phyloP scores from a whole-genome alignment of 768 basidiomycete genomes.

The Terana coerulea region DNA sequence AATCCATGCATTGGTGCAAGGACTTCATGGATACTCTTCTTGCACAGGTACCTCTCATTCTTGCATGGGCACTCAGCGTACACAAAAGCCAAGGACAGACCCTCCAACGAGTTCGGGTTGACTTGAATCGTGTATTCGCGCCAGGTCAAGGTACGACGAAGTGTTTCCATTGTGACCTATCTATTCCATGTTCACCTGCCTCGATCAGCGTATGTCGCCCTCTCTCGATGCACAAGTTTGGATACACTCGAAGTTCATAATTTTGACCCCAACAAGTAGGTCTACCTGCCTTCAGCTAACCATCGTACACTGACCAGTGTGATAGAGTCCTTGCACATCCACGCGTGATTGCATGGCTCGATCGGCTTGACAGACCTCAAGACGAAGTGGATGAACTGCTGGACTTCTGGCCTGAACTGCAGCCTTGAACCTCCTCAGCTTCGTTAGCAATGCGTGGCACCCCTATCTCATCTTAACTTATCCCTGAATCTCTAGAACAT shows the following conservation, averaged over 20 bases:
- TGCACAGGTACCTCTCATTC: too few species aligned
- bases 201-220: constrained; percentile 60
- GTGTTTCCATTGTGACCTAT: not conserved
- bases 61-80: constrained; percentile 82
- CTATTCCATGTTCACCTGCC: not conserved
- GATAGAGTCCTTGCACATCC: constrained; percentile 61
- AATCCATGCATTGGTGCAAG: constrained; percentile 18
- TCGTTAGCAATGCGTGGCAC: too few species aligned
- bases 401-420: too few species aligned
- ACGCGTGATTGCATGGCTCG: constrained; percentile 57
- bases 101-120: constrained; percentile 75
- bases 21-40: too few species aligned
- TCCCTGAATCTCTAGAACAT: too few species aligned
- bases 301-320: not conserved
- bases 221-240: constrained; percentile 71
- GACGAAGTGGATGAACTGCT: constrained; percentile 15
- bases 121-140: constrained; percentile 72
- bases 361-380: too few species aligned
- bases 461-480: too few species aligned
- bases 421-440: too few species aligned
- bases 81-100: constrained; percentile 93
- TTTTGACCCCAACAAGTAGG: constrained; percentile 59
- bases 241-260: constrained; percentile 59
- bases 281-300: not conserved
- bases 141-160: constrained; percentile 71